phyloP scores from a whole-genome alignment of 441 rosid species.

The Brassica hybrid region DNA sequence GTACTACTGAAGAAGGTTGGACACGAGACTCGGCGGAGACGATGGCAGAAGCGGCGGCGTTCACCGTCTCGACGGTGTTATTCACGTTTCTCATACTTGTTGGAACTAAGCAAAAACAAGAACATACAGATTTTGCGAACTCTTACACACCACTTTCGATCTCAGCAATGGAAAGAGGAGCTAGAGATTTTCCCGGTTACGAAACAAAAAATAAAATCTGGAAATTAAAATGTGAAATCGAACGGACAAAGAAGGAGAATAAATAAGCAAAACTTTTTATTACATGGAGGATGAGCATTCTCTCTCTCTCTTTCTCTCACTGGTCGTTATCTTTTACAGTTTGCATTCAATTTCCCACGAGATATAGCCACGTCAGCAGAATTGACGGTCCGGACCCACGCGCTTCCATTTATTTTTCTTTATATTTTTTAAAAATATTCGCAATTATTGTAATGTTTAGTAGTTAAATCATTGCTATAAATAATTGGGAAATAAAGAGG shows the following conservation, averaged over 20 bases:
- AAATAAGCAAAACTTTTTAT: slow-evolving; percentile 17
- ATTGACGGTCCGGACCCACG: slow-evolving; percentile 46
- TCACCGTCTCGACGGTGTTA: slow-evolving; percentile 71
- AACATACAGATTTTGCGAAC: slow-evolving; percentile 37
- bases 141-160: not conserved
- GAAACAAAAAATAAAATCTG: not conserved
- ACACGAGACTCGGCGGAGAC: slow-evolving; percentile 78
- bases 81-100: slow-evolving; percentile 56
- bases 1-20: slow-evolving; percentile 60
- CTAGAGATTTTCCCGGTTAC: not conserved
- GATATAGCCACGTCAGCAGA: slow-evolving; percentile 38
- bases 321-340: slow-evolving; percentile 45
- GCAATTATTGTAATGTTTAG: slow-evolving; percentile 30
- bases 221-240: slow-evolving; percentile 14
- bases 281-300: slow-evolving; percentile 11
- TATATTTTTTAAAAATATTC: not conserved
- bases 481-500: not conserved
- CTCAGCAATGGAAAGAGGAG: not conserved
- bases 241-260: slow-evolving; percentile 20
- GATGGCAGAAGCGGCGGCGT: slow-evolving; percentile 96
- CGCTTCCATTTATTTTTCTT: slow-evolving; percentile 30
- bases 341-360: slow-evolving; percentile 47
- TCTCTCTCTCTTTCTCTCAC: slow-evolving; percentile 19
- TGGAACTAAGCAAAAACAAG: slow-evolving; percentile 1
- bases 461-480: slow-evolving; percentile 19